Conservation (phyloP, 2,329 filamentous ascomycete species). For the Monilinia fructicola region DNA sequence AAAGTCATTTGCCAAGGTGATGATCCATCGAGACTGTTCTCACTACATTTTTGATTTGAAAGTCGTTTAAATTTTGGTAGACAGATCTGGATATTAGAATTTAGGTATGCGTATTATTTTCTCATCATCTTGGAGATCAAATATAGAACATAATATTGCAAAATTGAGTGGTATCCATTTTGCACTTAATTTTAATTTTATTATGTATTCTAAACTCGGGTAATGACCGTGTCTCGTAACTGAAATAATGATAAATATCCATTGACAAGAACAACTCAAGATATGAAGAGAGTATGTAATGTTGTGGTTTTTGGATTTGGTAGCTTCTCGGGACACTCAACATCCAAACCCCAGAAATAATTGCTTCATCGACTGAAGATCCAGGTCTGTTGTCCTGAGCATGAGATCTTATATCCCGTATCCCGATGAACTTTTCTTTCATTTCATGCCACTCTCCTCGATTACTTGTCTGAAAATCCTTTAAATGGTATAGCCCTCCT, state of each 20-base stretch:
- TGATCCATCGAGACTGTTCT: neutral
- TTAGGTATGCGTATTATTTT: neutral
- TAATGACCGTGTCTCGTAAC: slow-evolving; percentile 7
- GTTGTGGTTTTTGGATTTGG: neutral
- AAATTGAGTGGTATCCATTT: neutral
- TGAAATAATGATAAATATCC: neutral
- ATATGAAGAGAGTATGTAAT: neutral
- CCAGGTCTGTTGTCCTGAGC: neutral
- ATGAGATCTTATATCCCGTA: neutral
- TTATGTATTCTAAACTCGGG: slow-evolving; percentile 1
- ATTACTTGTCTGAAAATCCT: slow-evolving; percentile 8
- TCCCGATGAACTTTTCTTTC: neutral
- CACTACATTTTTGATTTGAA: neutral
- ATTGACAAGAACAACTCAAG: neutral
- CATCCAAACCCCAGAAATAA: neutral
- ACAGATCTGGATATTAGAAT: neutral
- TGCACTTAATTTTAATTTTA: slow-evolving; percentile 1
- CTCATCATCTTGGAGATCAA: neutral
- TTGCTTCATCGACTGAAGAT: neutral
- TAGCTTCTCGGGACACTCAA: neutral
- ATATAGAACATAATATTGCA: neutral
- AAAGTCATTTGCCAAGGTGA: slow-evolving; percentile 1
- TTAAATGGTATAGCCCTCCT: slow-evolving; percentile 14
- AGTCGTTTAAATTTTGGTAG: neutral
- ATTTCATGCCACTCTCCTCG: neutral